Base-by-base conservation (phyloP, 139 green algal species). In the Tetraselmis chui region DNA sequence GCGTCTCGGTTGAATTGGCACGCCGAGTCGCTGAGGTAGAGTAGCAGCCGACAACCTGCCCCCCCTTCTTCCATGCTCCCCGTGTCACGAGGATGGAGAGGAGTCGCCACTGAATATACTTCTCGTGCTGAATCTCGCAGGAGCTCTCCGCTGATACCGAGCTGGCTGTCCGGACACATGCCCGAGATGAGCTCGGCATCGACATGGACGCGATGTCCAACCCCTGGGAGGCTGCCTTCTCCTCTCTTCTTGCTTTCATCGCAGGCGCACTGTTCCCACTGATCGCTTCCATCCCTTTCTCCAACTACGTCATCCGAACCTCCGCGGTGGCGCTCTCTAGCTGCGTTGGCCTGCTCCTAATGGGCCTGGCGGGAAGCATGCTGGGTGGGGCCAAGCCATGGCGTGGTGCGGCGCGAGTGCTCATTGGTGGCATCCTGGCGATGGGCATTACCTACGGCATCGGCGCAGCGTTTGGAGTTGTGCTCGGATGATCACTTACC, bases 171-270 rank as follows among this genome's bases (percentile, higher is more conserved):
- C 80, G 91, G 0, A 90, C 94, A 0, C 94, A 98, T 80, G 94
- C 93, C 1, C 80, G 94, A 0, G 94, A 97, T 76, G 94, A 97
- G 88, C 88, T 98, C 76, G 94, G 94, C 76, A 98, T 98, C 58
- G 94, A 98, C 81, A 76, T 98, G 2, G 94, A 98, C 80, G 89
- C 96, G 27, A 84, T 97, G 30, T 86, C 92, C 27, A 95, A 96
- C 82, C 94, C 94, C 1, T 77, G 89, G 31, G 93, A 92, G 81
- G 89, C 76, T 26, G 76, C 30, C 5, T 27, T n/a, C 26, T 28
- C 25, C 25, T 80, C 74, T n/a, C 27, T 80, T 78, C 75, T 32
- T 22, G 75, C 27, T 5, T 32, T 80, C 27, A 31, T 80, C 23
- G 76, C 27, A 28, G 76, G 76, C 76, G 31, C 76, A 5, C 29